A percentile compares a stretch with the other conserved stretches of the same genome.
Conservation (phyloP, 176 grass and related monocot genomes). For the maize (Zea mays) region DNA sequence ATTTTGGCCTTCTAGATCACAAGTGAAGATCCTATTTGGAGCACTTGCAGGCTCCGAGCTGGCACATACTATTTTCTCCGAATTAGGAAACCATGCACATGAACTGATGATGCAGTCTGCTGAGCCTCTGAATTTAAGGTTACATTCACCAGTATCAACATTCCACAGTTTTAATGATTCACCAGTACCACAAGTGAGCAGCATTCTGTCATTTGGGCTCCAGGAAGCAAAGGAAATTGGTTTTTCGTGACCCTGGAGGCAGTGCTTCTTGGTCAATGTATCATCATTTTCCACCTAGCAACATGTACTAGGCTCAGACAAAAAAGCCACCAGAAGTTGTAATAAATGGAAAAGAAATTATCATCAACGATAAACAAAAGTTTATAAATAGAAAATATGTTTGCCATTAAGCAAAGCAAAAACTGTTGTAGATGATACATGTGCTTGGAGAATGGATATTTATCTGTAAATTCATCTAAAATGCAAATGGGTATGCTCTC, state of each 20-base stretch:
- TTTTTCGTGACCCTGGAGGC: constrained; percentile 61
- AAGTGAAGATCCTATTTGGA: constrained; percentile 78
- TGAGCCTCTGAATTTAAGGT: constrained; percentile 51
- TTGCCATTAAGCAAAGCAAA: constrained; percentile 4
- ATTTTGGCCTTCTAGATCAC: constrained; percentile 75
- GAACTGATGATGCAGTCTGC: constrained; percentile 51
- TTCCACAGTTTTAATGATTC: constrained; percentile 91
- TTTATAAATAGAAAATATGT: constrained; percentile 22
- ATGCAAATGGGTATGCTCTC: constrained; percentile 2
- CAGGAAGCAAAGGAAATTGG: constrained; percentile 83
- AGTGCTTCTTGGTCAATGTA: constrained; percentile 59
- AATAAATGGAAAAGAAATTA: constrained; percentile 10
- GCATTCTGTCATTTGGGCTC: constrained; percentile 86
- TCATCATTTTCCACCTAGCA: constrained; percentile 85
- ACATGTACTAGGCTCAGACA: constrained; percentile 28
- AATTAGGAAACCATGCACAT: constrained; percentile 93
- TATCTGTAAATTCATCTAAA: constrained; percentile 10
- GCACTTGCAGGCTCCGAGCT: constrained; percentile 46
- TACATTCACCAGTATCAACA: constrained; percentile 65
- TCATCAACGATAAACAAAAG: neutral
- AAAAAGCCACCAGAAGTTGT: constrained; percentile 17
- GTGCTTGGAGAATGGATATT: constrained; percentile 15
- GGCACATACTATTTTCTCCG: constrained; percentile 86
- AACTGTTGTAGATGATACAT: constrained; percentile 8
- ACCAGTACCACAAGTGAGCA: constrained; percentile 70